A percentile compares a stretch with the other conserved stretches of the same genome.
phyloP scores from a whole-genome alignment of 768 basidiomycete species.

The Tricholoma saponaceum region DNA sequence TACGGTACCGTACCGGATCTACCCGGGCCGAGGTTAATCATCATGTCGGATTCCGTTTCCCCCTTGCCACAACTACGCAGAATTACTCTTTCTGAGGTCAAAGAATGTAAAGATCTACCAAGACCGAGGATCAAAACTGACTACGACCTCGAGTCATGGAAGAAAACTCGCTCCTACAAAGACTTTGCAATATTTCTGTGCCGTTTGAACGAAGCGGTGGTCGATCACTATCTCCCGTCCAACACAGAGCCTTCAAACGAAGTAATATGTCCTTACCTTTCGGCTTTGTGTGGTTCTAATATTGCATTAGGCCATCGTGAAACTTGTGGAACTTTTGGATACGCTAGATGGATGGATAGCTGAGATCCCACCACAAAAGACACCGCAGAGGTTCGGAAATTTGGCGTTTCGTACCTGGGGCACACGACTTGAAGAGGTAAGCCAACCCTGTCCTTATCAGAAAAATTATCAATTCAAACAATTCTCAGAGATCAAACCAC shows the following conservation, averaged over 20 bases:
- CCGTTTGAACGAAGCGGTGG: slow-evolving; percentile 73
- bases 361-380: slow-evolving; percentile 68
- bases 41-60: slow-evolving; percentile 2
- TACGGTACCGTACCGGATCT: background rate
- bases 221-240: slow-evolving; percentile 55
- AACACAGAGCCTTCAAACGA: slow-evolving; percentile 25
- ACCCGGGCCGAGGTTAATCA: background rate
- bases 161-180: slow-evolving; percentile 59
- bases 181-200: slow-evolving; percentile 76
- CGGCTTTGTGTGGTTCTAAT: slow-evolving; percentile 2
- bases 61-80: slow-evolving; percentile 21
- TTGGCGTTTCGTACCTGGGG: slow-evolving; percentile 88
- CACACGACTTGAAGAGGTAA: slow-evolving; percentile 69
- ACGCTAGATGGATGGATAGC: slow-evolving; percentile 72
- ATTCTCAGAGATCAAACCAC: slow-evolving; percentile 45
- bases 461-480: slow-evolving; percentile 1
- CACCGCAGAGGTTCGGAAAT: slow-evolving; percentile 89
- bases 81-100: slow-evolving; percentile 19
- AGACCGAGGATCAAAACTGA: slow-evolving; percentile 66
- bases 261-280: slow-evolving; percentile 19
- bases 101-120: slow-evolving; percentile 25
- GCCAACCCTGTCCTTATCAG: slow-evolving; percentile 8
- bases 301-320: slow-evolving; percentile 39
- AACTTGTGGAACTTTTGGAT: slow-evolving; percentile 55
- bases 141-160: slow-evolving; percentile 72